Evolutionary conservation across 768 basidiomycete species (phyloP).

Genomic region (Albatrellus ellisii): DNA sequence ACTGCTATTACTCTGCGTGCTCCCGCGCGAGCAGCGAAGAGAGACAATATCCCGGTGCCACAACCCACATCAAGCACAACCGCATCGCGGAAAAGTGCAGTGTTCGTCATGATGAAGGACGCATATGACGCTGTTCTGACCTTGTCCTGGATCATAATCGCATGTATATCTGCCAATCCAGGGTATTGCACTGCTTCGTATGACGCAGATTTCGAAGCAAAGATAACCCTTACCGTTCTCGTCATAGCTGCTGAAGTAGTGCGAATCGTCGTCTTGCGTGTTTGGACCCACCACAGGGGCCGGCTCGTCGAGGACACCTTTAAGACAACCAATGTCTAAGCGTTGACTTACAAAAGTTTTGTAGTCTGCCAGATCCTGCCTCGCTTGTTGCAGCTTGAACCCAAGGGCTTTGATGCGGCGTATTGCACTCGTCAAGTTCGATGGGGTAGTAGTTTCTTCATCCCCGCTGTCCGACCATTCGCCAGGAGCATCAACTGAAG

Average conservation of each 20-base stretch:
- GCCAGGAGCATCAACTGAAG: conserved; percentile 42
- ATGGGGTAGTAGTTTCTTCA: conserved; percentile 18
- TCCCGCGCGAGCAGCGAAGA: conserved; percentile 83
- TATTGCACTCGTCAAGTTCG: conserved; percentile 22
- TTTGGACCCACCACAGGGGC: conserved; percentile 14
- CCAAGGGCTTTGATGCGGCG: conserved; percentile 47
- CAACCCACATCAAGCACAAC: conserved; percentile 93
- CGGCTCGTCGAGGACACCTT: conserved; percentile 28
- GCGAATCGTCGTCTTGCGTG: conserved; percentile 72
- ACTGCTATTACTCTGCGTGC: conserved; percentile 86
- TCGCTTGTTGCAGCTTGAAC: conserved; percentile 43
- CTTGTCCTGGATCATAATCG: conserved; percentile 93
- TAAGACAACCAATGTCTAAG: conserved; percentile 32
- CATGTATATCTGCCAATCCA: conserved; percentile 74
- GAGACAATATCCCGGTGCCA: conserved; percentile 84
- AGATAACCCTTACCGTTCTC: conserved; percentile 50
- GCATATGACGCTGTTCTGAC: conserved; percentile 91
- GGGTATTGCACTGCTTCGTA: too few species aligned
- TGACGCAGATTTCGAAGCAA: background rate
- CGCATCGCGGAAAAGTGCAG: conserved; percentile 69
- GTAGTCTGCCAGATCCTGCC: conserved; percentile 51
- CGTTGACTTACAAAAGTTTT: conserved; percentile 40
- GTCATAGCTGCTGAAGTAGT: conserved; percentile 87
- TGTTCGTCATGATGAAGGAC: conserved; percentile 77
- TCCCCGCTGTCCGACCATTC: conserved; percentile 75